These are phyloP conservation scores for Populus pruinosa DNA, from an alignment of 345 rosid genomes.

Conservation along the genomic window DNA sequence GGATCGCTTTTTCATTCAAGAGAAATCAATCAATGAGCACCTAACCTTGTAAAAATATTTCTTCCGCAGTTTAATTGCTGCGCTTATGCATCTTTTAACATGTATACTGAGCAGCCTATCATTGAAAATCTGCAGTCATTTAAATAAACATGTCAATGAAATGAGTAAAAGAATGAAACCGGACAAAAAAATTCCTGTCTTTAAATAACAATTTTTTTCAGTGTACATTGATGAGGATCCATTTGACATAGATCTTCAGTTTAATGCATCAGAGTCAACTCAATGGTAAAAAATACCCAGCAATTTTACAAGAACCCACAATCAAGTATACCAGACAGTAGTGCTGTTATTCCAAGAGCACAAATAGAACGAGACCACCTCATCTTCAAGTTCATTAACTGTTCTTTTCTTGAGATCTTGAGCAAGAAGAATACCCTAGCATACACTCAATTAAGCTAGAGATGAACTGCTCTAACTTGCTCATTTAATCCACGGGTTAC, in stretches of 20 bases:
- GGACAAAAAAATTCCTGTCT: neutral
- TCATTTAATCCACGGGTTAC: neutral
- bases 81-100: conserved; percentile 58
- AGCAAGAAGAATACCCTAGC: neutral
- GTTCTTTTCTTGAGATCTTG: neutral
- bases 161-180: neutral
- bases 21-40: neutral
- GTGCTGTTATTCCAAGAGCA: neutral
- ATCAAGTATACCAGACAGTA: neutral
- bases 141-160: neutral
- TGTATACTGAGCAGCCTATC: conserved; percentile 70
- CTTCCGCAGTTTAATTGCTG: conserved; percentile 81
- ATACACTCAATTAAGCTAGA: neutral
- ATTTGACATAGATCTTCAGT: neutral
- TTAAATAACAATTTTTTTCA: neutral
- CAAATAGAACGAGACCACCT: neutral
- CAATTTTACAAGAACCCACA: neutral
- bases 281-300: neutral
- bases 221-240: neutral
- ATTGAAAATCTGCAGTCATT: conserved; percentile 69
- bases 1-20: neutral
- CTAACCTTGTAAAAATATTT: conserved; percentile 79
- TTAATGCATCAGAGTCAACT: neutral
- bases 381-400: neutral
- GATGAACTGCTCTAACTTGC: neutral